Evolutionary conservation across 257 asterid genomes (phyloP).

Genomic region (Linderniella brevidens): DNA sequence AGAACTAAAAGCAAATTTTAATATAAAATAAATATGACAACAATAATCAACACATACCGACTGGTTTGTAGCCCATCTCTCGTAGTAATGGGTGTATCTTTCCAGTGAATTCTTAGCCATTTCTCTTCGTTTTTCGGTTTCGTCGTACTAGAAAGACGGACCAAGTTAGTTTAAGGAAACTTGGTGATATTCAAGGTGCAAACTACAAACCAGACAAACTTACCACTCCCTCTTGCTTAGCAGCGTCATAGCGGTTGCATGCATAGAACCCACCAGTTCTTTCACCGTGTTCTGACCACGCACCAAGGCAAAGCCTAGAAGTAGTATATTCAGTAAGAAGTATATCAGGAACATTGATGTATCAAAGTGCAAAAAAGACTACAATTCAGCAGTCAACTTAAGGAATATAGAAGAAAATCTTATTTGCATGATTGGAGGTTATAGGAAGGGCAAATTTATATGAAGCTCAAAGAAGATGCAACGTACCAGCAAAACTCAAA

Average conservation of each 20-base stretch:
- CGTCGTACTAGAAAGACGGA: constrained; percentile 51
- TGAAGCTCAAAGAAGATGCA: not conserved
- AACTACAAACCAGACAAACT: constrained; percentile 16
- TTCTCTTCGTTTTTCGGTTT: constrained; percentile 87
- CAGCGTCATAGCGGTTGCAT: constrained; percentile 91
- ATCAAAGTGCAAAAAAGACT: too few relatives aligned
- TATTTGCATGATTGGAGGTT: too few relatives aligned
- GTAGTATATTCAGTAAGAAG: constrained; percentile 14
- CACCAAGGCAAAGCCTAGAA: constrained; percentile 93
- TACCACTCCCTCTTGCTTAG: constrained; percentile 94
- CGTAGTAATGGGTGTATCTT: constrained; percentile 91
- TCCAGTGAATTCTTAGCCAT: constrained; percentile 96
- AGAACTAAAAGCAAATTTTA: too few relatives aligned
- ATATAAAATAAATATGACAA: too few relatives aligned
- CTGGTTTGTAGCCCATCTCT: constrained; percentile 98
- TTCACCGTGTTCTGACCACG: constrained; percentile 96
- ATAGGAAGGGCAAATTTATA: too few relatives aligned
- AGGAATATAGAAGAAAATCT: too few relatives aligned
- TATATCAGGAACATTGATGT: not conserved
- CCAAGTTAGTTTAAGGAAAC: constrained; percentile 11
- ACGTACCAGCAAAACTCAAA: constrained; percentile 95
- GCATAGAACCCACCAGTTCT: constrained; percentile 97
- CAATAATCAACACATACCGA: constrained; percentile 31
- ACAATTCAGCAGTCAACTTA: too few relatives aligned
- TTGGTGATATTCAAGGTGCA: constrained; percentile 11